phyloP scores from a whole-genome alignment of 495 filamentous ascomycete genomes.

The Amorphotheca resinae region DNA sequence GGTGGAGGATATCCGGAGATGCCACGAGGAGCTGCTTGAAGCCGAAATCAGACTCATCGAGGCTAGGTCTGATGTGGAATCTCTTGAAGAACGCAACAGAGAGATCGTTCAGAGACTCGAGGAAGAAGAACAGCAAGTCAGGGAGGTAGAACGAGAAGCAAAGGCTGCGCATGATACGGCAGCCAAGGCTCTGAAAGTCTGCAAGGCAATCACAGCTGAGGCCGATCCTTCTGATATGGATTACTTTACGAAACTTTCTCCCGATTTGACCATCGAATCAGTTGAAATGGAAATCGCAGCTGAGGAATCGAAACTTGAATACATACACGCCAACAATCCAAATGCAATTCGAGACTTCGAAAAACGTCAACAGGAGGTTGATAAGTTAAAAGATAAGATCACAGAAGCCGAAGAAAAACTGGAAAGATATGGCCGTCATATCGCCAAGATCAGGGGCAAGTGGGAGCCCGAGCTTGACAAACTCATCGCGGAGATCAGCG shows the following conservation, averaged over 20 bases:
- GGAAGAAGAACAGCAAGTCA: slow-evolving; percentile 25
- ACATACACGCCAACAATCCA: slow-evolving; percentile 69
- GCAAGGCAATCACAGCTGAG: slow-evolving; percentile 23
- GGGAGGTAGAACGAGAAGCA: slow-evolving; percentile 20
- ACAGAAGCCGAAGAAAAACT: slow-evolving; percentile 36
- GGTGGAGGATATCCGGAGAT: slow-evolving; percentile 43
- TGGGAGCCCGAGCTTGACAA: slow-evolving; percentile 83
- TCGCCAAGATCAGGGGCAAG: slow-evolving; percentile 38
- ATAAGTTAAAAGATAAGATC: slow-evolving; percentile 28
- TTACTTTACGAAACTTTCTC: slow-evolving; percentile 1
- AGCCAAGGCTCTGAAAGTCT: slow-evolving; percentile 23
- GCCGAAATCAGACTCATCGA: slow-evolving; percentile 59
- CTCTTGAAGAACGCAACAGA: slow-evolving; percentile 46
- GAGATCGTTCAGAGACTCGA: slow-evolving; percentile 44
- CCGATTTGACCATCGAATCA: slow-evolving; percentile 44
- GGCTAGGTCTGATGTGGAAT: slow-evolving; percentile 62
- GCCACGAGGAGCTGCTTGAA: slow-evolving; percentile 52
- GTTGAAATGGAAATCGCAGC: slow-evolving; percentile 64
- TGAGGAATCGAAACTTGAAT: slow-evolving; percentile 58
- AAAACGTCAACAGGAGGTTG: slow-evolving; percentile 44
- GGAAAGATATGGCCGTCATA: slow-evolving; percentile 35
- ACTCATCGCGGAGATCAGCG: slow-evolving; percentile 68
- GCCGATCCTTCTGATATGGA: not conserved
- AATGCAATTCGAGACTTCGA: slow-evolving; percentile 70
- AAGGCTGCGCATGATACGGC: slow-evolving; percentile 21